Evolutionary conservation across 2,329 filamentous ascomycete genomes (phyloP), one percentile per base, ranked within the genome.

Genomic region (Hymenoscyphus fructigenus): DNA sequence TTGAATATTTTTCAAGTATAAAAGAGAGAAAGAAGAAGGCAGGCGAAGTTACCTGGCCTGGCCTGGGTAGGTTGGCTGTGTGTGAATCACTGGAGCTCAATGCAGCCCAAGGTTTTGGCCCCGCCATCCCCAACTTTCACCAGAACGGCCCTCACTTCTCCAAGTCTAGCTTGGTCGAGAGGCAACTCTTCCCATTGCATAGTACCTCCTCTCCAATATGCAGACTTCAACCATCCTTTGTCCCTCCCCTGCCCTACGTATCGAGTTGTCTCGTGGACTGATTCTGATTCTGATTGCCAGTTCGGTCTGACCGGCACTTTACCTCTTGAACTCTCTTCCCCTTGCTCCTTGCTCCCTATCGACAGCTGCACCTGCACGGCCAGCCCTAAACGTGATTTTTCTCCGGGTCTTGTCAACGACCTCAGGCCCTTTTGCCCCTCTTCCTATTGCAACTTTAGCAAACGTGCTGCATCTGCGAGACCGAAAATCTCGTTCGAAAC

Each of bases 311-410:
- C 44, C 44, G 44, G 44, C 44, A 50, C 44, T 50, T 50, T 50
- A 10, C 44, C 20, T 12, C 20, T 15, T 12, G 9, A 5, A 2
- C 44, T 23, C 44, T 23, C 44, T 50, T 23, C n/a, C 44, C 41
- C 44, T 44, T 20, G 41, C 41, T 36, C 41, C 9, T 20, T 20
- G n/a, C 41, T 20, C 41, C n/a, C 44, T 50, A 50, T 17, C 44
- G n/a, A 23, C n/a, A 23, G n/a, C 44, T 50, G 44, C 44, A 23
- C 44, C 20, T 50, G n/a, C 44, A 23, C 20, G 20, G n/a, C 44
- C 44, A 50, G 44, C 44, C 44, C 44, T 50, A 50, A 12, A 50
- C n/a, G 44, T 50, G 44, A n/a, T 23, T 50, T 50, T 50, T 50
- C 44, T 50, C 44, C 44, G 44, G 44, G 17, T 23, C 7, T 23